Conservation (phyloP, 2,329 filamentous ascomycete genomes). For the Phoma sp. region DNA sequence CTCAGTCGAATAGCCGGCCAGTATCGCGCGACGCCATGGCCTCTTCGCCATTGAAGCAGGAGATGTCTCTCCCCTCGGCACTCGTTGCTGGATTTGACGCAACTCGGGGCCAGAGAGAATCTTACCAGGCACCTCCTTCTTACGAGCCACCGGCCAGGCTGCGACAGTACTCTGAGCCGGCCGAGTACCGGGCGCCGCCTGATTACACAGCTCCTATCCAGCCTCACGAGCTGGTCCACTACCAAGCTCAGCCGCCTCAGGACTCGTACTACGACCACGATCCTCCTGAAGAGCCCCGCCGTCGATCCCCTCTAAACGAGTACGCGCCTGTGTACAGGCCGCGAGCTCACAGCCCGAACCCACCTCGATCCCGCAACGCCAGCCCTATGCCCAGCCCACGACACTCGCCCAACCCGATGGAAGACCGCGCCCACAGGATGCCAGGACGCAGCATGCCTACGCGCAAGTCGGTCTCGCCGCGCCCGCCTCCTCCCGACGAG, state of each 20-base stretch:
- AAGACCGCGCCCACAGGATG: conserved; percentile 47
- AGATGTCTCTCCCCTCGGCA: conserved; percentile 37
- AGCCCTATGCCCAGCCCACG: conserved; percentile 49
- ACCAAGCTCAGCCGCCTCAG: conserved; percentile 38
- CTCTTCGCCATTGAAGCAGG: conserved; percentile 40
- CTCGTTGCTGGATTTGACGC: conserved; percentile 41
- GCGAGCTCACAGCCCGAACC: conserved; percentile 53
- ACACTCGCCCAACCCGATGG: conserved; percentile 33
- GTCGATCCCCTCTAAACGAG: conserved; percentile 44
- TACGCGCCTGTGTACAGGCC: conserved; percentile 51
- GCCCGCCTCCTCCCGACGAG: conserved; percentile 59
- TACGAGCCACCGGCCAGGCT: conserved; percentile 32
- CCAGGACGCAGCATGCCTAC: conserved; percentile 56
- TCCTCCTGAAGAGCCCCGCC: conserved; percentile 44
- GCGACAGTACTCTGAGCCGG: conserved; percentile 43
- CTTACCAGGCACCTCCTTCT: conserved; percentile 14
- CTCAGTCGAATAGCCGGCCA: conserved; percentile 35
- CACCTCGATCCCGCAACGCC: conserved; percentile 45
- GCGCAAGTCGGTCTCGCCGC: conserved; percentile 77
- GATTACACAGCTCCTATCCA: conserved; percentile 40
- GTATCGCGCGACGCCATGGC: conserved; percentile 43
- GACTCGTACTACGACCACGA: conserved; percentile 53
- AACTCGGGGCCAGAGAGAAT: conserved; percentile 20
- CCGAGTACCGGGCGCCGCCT: conserved; percentile 41
- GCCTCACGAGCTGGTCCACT: conserved; percentile 38